These are phyloP conservation scores for Saccharomycopsis synnaedendra DNA, from an alignment of 805 yeast species.

Conservation along the genomic window DNA sequence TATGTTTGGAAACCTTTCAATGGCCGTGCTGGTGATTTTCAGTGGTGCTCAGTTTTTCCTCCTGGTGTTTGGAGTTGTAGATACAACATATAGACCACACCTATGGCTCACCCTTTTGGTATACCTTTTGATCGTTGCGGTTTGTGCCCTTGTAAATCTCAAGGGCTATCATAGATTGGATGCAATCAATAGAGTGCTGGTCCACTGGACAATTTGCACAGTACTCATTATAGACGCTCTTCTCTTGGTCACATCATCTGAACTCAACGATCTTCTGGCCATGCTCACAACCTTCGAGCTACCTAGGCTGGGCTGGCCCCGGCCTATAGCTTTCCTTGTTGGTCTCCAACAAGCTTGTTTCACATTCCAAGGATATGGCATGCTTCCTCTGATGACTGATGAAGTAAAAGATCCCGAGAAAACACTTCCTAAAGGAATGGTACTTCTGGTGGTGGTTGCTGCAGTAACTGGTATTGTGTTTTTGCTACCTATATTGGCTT, in stretches of 20 bases:
- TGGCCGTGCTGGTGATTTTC: constrained; percentile 61
- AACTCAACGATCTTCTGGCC: constrained; percentile 46
- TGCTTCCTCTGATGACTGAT: constrained; percentile 72
- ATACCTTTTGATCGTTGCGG: constrained; percentile 41
- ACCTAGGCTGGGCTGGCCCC: constrained; percentile 67
- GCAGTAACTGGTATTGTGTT: constrained; percentile 62
- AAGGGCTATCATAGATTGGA: constrained; percentile 51
- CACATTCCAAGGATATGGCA: constrained; percentile 75
- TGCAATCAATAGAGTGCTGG: constrained; percentile 52
- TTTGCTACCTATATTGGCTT: constrained; percentile 58
- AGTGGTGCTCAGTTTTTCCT: constrained; percentile 68
- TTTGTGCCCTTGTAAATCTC: constrained; percentile 55
- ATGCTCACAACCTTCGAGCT: constrained; percentile 62
- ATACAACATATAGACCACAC: constrained; percentile 47
- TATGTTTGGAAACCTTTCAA: constrained; percentile 67
- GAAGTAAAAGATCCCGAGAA: constrained; percentile 69
- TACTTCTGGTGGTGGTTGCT: constrained; percentile 52
- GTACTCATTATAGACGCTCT: constrained; percentile 57
- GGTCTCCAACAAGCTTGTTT: constrained; percentile 73
- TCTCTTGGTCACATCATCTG: constrained; percentile 43
- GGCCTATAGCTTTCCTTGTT: constrained; percentile 56
- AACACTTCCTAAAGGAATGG: constrained; percentile 64
- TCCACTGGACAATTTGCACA: constrained; percentile 67
- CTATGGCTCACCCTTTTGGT: constrained; percentile 43
- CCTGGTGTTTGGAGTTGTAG: constrained; percentile 51